Percentiles rank a stretch among this genome's conserved stretches.
Evolutionary conservation across 352 stramenopile genomes (phyloP).

Genomic region (Pythium utonaiense): DNA sequence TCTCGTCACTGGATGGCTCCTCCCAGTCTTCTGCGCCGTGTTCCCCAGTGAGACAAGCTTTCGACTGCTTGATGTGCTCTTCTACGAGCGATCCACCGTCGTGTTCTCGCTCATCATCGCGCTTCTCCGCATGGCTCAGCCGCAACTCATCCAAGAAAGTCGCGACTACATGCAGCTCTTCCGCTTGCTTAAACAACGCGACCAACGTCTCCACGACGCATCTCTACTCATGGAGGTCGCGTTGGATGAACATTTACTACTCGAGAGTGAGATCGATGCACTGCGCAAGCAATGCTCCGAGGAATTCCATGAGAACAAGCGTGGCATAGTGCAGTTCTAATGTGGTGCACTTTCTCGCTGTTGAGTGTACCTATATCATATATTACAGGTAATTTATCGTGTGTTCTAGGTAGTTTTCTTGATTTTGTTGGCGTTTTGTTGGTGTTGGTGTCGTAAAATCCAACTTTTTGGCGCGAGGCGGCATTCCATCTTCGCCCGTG

Average conservation of each 20-base stretch:
- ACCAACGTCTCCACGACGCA: constrained; percentile 57
- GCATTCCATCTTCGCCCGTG: constrained; percentile 2
- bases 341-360: neutral
- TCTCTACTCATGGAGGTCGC: constrained; percentile 56
- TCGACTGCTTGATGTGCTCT: constrained; percentile 53
- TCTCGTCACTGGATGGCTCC: constrained; percentile 61
- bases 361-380: constrained; percentile 1
- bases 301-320: neutral
- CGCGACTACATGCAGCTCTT: constrained; percentile 71
- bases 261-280: constrained; percentile 24
- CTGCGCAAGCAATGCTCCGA: constrained; percentile 17
- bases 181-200: constrained; percentile 50
- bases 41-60: constrained; percentile 68
- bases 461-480: constrained; percentile 10
- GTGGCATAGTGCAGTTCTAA: too few relatives aligned
- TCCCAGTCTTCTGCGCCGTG: constrained; percentile 59
- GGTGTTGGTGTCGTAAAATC: constrained; percentile 1
- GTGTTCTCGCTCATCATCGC: constrained; percentile 57
- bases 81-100: constrained; percentile 47
- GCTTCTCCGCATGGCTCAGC: constrained; percentile 51
- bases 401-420: neutral
- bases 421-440: neutral
- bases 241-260: constrained; percentile 40
- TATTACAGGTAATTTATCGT: neutral
- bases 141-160: constrained; percentile 47